Conservation (phyloP, 345 rosid genomes). For the Linum lewisii region DNA sequence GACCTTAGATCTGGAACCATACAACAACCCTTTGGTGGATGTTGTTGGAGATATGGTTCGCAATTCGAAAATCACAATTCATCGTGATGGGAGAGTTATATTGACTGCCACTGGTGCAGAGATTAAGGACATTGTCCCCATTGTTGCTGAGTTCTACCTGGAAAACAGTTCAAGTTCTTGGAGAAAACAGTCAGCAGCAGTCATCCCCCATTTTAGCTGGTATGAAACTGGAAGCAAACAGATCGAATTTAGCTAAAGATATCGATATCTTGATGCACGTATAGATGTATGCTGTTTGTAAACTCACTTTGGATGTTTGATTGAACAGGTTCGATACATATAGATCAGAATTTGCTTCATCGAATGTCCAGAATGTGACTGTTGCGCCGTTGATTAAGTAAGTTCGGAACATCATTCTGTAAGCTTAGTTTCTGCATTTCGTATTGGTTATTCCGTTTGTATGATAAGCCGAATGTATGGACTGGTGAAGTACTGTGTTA, state of each 20-base stretch:
- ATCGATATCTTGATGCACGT: no score
- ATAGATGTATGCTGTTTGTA: not conserved
- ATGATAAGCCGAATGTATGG: no score
- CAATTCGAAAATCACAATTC: slow-evolving; percentile 33
- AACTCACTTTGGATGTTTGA: slow-evolving; percentile 7
- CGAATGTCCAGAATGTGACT: slow-evolving; percentile 32
- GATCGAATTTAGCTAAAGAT: slow-evolving; percentile 6
- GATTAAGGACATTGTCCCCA: slow-evolving; percentile 48
- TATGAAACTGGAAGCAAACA: slow-evolving; percentile 21
- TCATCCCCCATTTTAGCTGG: slow-evolving; percentile 61
- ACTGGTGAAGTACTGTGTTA: no score
- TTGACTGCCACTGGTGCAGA: slow-evolving; percentile 37
- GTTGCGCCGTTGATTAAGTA: slow-evolving; percentile 37
- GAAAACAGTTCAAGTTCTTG: slow-evolving; percentile 29
- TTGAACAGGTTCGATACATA: slow-evolving; percentile 26
- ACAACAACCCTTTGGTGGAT: slow-evolving; percentile 39
- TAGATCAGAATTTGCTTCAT: slow-evolving; percentile 26
- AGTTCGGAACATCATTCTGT: not conserved
- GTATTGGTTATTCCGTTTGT: no score
- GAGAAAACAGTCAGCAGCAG: slow-evolving; percentile 36
- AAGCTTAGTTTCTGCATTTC: not conserved
- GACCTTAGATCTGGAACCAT: slow-evolving; percentile 21
- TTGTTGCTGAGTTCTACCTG: slow-evolving; percentile 60
- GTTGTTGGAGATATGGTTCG: slow-evolving; percentile 42
- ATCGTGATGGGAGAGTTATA: slow-evolving; percentile 43